Evolutionary conservation across 768 basidiomycete genomes (phyloP), one percentile per base, ranked within the genome.

Genomic region (Baorangia bicolor): DNA sequence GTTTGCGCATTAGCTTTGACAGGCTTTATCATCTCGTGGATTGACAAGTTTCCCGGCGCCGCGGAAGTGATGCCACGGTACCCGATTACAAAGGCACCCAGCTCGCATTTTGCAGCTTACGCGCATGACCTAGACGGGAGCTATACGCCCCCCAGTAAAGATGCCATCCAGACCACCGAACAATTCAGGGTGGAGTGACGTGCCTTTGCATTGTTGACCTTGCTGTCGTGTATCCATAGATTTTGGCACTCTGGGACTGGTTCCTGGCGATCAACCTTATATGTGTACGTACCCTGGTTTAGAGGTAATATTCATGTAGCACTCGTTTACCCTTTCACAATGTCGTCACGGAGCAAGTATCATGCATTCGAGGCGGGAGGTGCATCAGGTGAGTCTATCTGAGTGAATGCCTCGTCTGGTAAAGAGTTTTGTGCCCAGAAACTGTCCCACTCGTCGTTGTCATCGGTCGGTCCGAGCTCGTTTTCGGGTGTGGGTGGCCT

Each of bases 361-460:
- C 45, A 70, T 62, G 37, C 38, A 60, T 64, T 57, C 42, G 56
- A 61, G 1, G 23, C 37, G 40, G 58, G 9, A 25, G 30, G 42
- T 43, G 49, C 30, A 48, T 38, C 23, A 18, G 41, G 27, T 12
- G 53, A n/a, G 40, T 64, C 61, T 46, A 61, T 27, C 59, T 59
- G 63, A 46, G 47, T 55, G 35, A 73, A 72, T 38, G 69, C 62
- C 40, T 75, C 75, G n/a, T 77, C 75, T 27, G 76, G 70, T 42
- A 78, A 66, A 23, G 72, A 65, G 45, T 80, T 75, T 33, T 71
- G 67, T 40, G 69, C 73, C 78, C 78, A 81, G 52, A 74, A 78
- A 49, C 57, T 62, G 20, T 81, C 78, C 81, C 82, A 82, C 55
- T 82, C 78, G 56, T 81, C 78, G 41, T 71, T 68, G 10, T 53